phyloP scores from a whole-genome alignment of 768 basidiomycete genomes.

The Pholiota molesta region DNA sequence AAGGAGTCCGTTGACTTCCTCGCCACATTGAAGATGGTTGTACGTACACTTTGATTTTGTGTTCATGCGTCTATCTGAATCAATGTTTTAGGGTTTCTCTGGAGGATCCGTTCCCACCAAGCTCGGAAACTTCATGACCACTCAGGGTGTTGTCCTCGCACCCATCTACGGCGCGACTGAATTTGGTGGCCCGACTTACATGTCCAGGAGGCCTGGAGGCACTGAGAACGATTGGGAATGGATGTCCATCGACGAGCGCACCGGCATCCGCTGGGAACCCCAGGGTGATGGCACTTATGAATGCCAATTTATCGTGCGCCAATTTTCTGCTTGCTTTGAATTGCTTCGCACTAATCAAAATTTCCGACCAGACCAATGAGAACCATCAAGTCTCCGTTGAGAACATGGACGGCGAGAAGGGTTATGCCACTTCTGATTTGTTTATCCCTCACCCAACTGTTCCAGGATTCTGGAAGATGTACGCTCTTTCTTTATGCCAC shows the following conservation, averaged over 20 bases:
- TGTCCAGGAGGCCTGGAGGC: constrained; percentile 9
- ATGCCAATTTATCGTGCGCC: constrained; percentile 37
- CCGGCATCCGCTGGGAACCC: constrained; percentile 29
- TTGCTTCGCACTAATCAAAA: background rate
- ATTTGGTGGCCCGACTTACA: constrained; percentile 25
- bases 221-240: constrained; percentile 34
- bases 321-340: background rate
- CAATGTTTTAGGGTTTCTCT: constrained; percentile 18
- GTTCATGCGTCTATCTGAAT: background rate
- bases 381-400: constrained; percentile 37
- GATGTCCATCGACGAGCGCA: constrained; percentile 28
- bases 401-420: constrained; percentile 37
- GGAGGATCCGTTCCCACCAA: constrained; percentile 40
- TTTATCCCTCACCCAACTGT: constrained; percentile 47
- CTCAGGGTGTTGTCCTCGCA: constrained; percentile 35
- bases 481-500: constrained; percentile 3
- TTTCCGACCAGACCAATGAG: constrained; percentile 28
- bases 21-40: constrained; percentile 21
- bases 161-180: constrained; percentile 34
- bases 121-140: constrained; percentile 36
- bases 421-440: constrained; percentile 48
- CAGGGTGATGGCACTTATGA: constrained; percentile 42
- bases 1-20: constrained; percentile 28
- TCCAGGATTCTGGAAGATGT: constrained; percentile 46
- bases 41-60: background rate